These are phyloP conservation scores for Hypomyces rosellus DNA, from an alignment of 2,329 filamentous ascomycete species.

Conservation along the genomic window DNA sequence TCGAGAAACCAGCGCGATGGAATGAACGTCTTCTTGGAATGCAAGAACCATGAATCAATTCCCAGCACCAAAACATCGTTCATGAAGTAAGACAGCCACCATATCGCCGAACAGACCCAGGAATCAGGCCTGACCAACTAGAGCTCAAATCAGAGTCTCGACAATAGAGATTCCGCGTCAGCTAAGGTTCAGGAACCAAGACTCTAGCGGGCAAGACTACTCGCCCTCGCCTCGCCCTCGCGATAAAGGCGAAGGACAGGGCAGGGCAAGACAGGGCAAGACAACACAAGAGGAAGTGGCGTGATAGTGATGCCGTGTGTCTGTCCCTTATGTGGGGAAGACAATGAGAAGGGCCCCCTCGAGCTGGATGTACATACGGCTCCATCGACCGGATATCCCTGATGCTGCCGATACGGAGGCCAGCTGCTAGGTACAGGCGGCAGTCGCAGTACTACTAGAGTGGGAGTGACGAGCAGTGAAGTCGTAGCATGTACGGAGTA, in stretches of 20 bases:
- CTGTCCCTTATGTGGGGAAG: neutral
- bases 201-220: neutral
- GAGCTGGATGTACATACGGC: no score
- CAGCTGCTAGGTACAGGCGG: no score
- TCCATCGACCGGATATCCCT: no score
- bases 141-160: slow-evolving; percentile 9
- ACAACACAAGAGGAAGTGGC: no score
- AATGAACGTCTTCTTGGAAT: slow-evolving; percentile 13
- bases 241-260: neutral
- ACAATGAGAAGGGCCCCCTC: neutral
- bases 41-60: slow-evolving; percentile 14
- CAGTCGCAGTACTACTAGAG: no score
- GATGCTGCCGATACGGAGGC: no score
- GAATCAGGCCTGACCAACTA: neutral
- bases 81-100: slow-evolving; percentile 22
- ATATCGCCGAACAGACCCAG: slow-evolving; percentile 20
- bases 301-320: no score
- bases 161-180: neutral
- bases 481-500: no score
- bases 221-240: neutral
- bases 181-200: slow-evolving; percentile 1
- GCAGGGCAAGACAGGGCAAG: no score
- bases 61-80: slow-evolving; percentile 19
- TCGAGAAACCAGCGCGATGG: neutral
- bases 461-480: no score